Conservation (phyloP, 768 basidiomycete species). For the Naganishia vaughanmartiniae region DNA sequence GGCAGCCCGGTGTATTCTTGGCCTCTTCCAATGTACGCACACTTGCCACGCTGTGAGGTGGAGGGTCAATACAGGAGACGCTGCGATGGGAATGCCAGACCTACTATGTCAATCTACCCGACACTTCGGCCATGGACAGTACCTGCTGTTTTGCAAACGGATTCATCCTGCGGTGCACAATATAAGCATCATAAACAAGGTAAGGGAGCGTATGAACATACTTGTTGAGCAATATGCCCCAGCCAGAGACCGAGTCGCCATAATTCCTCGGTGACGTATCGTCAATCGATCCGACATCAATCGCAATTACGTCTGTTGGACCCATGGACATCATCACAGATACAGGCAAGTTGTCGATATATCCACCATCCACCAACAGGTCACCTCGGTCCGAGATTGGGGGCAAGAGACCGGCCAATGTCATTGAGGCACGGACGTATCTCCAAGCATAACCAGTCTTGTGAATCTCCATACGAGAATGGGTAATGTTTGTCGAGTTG, state of each 20-base stretch:
- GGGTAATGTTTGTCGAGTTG: conserved; percentile 95
- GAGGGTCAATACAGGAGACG: not conserved
- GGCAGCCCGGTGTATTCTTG: conserved; percentile 79
- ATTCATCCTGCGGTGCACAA: conserved; percentile 42
- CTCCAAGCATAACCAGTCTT: conserved; percentile 99
- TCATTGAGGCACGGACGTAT: conserved; percentile 86
- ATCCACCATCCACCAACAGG: conserved; percentile 53
- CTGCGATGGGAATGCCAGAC: conserved; percentile 47
- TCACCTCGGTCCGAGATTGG: conserved; percentile 92
- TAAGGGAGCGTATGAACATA: conserved; percentile 52
- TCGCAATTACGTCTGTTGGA: conserved; percentile 82
- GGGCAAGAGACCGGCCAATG: conserved; percentile 87
- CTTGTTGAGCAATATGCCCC: conserved; percentile 88
- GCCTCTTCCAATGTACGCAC: conserved; percentile 93
- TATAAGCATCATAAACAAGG: not conserved
- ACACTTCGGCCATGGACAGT: conserved; percentile 50
- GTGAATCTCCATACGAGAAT: conserved; percentile 94
- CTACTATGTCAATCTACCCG: conserved; percentile 82
- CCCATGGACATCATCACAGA: conserved; percentile 89
- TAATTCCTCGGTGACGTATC: conserved; percentile 93
- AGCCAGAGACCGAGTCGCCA: conserved; percentile 91
- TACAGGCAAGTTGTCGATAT: conserved; percentile 60
- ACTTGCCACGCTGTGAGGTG: conserved; percentile 74
- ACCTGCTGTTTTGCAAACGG: conserved; percentile 49
- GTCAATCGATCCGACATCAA: conserved; percentile 88